Conservation (phyloP, 2,329 filamentous ascomycete species). For the Fusarium sp. region DNA sequence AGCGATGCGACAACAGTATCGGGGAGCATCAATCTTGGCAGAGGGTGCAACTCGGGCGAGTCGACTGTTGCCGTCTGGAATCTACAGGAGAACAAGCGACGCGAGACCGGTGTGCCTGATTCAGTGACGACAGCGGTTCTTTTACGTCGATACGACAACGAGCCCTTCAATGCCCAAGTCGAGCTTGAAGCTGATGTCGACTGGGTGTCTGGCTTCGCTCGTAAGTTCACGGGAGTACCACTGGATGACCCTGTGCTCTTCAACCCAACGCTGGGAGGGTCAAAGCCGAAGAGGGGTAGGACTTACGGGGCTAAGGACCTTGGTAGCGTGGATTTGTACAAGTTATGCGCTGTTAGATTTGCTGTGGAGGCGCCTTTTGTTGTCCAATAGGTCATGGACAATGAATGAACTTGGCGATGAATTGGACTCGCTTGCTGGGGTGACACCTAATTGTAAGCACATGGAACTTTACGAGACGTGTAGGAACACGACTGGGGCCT, state of each 20-base stretch:
- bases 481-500: neutral
- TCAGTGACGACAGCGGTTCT: slow-evolving; percentile 2
- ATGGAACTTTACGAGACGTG: neutral
- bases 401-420: neutral
- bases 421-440: neutral
- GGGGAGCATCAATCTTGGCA: slow-evolving; percentile 4
- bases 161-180: slow-evolving; percentile 2
- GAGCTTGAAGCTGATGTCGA: slow-evolving; percentile 10
- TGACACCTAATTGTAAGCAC: neutral
- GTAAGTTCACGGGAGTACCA: slow-evolving; percentile 1
- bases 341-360: neutral
- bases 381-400: neutral
- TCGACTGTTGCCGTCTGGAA: slow-evolving; percentile 9
- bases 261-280: slow-evolving; percentile 1
- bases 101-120: neutral
- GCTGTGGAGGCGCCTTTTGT: slow-evolving; percentile 3
- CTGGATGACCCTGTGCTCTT: slow-evolving; percentile 11
- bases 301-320: neutral
- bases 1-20: slow-evolving; percentile 6
- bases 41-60: slow-evolving; percentile 3
- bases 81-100: slow-evolving; percentile 10
- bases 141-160: slow-evolving; percentile 3
- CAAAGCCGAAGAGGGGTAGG: neutral
- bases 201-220: neutral
- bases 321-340: neutral